These are phyloP conservation scores for Neofusicoccum parvum DNA, from an alignment of 2,329 filamentous ascomycete species.

Conservation along the genomic window DNA sequence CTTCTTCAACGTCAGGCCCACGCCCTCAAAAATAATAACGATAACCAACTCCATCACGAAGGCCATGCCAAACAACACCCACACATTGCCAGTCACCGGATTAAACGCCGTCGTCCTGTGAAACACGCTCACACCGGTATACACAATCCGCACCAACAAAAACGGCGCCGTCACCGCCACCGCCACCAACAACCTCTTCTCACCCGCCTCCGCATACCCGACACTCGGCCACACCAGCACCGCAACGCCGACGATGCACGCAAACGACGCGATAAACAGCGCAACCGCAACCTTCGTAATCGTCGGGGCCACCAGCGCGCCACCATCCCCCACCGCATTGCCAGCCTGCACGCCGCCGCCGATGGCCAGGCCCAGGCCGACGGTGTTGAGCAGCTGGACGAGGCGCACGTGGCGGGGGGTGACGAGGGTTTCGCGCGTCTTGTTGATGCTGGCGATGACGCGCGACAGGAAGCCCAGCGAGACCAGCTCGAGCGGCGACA, in stretches of 20 bases:
- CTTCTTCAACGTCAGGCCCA: constrained; percentile 18
- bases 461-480: constrained; percentile 15
- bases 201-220: background rate
- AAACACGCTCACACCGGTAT: constrained; percentile 2
- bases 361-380: background rate
- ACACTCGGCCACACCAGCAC: background rate
- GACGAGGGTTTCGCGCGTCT: background rate
- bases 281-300: background rate
- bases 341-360: constrained; percentile 3
- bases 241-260: background rate
- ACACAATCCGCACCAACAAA: constrained; percentile 5
- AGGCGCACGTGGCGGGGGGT: constrained; percentile 10
- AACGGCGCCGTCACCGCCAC: background rate
- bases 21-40: background rate
- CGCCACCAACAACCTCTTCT: constrained; percentile 9
- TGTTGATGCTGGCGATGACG: constrained; percentile 3
- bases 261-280: constrained; percentile 1
- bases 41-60: constrained; percentile 14
- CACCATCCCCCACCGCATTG: background rate
- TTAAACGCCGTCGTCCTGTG: background rate
- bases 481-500: constrained; percentile 14
- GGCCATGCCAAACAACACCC: constrained; percentile 3
- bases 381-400: constrained; percentile 14
- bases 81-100: background rate
- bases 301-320: background rate